phyloP scores from a whole-genome alignment of 169 alveolate genomes.

The Cryptosporidium meleagridis region DNA sequence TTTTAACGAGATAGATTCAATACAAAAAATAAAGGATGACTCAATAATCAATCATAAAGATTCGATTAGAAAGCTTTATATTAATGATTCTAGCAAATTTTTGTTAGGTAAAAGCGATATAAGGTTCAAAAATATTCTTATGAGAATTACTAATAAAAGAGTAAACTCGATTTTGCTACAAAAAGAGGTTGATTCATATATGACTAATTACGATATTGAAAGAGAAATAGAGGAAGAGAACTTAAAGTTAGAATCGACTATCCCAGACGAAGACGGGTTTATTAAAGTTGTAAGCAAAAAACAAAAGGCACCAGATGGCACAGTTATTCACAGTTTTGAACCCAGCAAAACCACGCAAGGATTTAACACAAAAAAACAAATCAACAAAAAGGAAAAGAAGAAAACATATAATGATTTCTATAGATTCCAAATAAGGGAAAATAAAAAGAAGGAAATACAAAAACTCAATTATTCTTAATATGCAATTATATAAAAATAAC shows the following conservation, averaged over 20 bases:
- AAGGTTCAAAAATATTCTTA: conserved; percentile 9
- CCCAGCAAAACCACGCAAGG: conserved; percentile 1
- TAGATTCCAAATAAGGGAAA: conserved; percentile 55
- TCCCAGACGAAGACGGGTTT: conserved; percentile 65
- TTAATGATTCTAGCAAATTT: not conserved
- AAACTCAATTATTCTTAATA: conserved; percentile 1
- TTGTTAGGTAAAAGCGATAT: not conserved
- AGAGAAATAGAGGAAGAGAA: conserved; percentile 64
- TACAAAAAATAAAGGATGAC: conserved; percentile 22
- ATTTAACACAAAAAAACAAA: conserved; percentile 11
- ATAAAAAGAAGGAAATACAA: conserved; percentile 53
- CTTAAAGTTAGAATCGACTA: conserved; percentile 28
- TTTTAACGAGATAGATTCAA: conserved; percentile 8
- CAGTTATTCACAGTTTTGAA: conserved; percentile 51
- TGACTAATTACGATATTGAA: conserved; percentile 67
- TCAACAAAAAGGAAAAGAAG: conserved; percentile 54
- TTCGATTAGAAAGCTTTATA: conserved; percentile 20
- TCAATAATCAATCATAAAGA: not conserved
- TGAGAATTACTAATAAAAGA: conserved; percentile 12
- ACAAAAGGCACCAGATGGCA: conserved; percentile 64
- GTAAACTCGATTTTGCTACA: conserved; percentile 4
- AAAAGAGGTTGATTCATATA: conserved; percentile 34
- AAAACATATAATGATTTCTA: conserved; percentile 32
- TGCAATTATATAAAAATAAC: not conserved
- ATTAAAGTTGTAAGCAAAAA: conserved; percentile 18